Base-by-base conservation (phyloP, 805 yeast genomes). In the Cyberlindnera samutprakarnensis region DNA sequence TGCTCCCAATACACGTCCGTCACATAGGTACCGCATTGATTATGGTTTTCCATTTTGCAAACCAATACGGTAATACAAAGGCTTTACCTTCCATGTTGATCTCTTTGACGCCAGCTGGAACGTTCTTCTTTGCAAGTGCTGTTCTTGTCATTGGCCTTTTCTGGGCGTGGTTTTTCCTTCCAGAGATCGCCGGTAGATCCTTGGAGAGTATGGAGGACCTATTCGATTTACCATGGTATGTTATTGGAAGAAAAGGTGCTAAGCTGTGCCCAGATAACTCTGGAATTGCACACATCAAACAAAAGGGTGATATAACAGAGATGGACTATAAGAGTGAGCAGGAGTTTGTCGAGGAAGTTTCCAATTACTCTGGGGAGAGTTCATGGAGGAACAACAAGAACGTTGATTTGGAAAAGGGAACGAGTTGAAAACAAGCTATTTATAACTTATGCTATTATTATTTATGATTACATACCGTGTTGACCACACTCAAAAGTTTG, bases 41-140 rank as follows among this genome's bases (percentile, higher is more conserved):
- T 39, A 73, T 73, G 79, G 64, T 62, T 4, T 61, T 72, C 49
- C 79, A 73, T 46, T 72, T 67, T 44, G 67, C 68, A 18, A 70
- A 69, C 53, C 78, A 73, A 47, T 73, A 64, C 42, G 77, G 75
- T 43, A 71, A 70, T 52, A 62, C 75, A 20, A 70, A 68, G 47
- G 76, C 78, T 1, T 46, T 70, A 23, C 76, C 79, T 13, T 50
- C 60, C 27, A 65, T 73, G 74, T 49, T 74, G 37, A 27, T 68
- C 14, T 49, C 63, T 0, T 47, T 73, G 65, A 46, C 62, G 14
- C 58, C 62, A 16, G 60, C 50, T 39, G 79, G 79, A 17, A 63
- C 77, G 0, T 70, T 73, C 55, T 65, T 59, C 51, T 68, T 73
- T 44, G 72, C 72, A 38, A 52, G 57, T 5, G 75, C 56, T 7